Conservation (phyloP, 148 eudicot species). For the Silene latifolia region DNA sequence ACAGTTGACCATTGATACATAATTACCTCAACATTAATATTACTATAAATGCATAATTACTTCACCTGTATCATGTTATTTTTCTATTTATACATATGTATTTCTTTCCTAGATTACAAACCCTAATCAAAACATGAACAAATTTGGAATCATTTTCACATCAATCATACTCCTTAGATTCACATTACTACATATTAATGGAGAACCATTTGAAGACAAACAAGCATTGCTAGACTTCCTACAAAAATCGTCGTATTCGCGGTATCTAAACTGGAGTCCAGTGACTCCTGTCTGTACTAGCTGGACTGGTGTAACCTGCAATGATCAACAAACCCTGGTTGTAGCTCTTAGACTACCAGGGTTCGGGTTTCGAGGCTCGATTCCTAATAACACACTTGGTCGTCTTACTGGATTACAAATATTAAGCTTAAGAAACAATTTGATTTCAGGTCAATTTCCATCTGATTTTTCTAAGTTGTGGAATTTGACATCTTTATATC, state of each 20-base stretch:
- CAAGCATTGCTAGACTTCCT: constrained; percentile 54
- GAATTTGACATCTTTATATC: constrained; percentile 47
- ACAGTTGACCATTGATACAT: constrained; percentile 26
- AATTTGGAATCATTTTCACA: constrained; percentile 31
- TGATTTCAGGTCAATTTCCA: constrained; percentile 53
- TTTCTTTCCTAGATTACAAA: constrained; percentile 6
- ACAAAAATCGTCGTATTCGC: constrained; percentile 22
- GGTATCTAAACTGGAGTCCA: constrained; percentile 48
- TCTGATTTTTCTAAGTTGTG: constrained; percentile 47
- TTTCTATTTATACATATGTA: not conserved
- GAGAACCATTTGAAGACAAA: constrained; percentile 56
- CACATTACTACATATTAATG: constrained; percentile 16
- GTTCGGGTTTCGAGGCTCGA: constrained; percentile 39
- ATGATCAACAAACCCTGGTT: constrained; percentile 37
- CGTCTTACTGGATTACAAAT: constrained; percentile 44
- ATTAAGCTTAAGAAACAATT: constrained; percentile 56
- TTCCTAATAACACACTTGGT: constrained; percentile 49
- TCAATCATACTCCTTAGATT: constrained; percentile 34
- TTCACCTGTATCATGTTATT: not conserved
- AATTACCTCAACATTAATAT: constrained; percentile 20
- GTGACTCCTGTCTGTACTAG: constrained; percentile 38
- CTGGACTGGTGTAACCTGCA: constrained; percentile 67
- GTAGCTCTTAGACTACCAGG: constrained; percentile 51
- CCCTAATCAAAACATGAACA: constrained; percentile 28
- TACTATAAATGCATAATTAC: constrained; percentile 15